phyloP scores from a whole-genome alignment of 2,329 filamentous ascomycete genomes.

The Myriosclerotinia duriaeana region DNA sequence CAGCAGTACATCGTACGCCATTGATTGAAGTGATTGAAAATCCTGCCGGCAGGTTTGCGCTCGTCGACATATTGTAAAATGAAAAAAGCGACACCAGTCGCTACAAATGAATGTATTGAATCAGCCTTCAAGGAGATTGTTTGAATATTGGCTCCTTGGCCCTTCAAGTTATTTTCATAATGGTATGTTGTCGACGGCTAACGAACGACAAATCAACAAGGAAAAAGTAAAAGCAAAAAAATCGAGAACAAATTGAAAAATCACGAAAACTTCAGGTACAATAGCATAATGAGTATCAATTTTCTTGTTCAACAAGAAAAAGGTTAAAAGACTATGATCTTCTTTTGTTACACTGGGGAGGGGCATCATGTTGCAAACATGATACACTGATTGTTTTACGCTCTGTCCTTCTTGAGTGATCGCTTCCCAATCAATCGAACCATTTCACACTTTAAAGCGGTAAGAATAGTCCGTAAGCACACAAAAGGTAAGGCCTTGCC shows the following conservation, averaged over 20 bases:
- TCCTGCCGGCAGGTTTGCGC: constrained; percentile 45
- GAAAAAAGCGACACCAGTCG: constrained; percentile 35
- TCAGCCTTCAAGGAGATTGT: constrained; percentile 35
- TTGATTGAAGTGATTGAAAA: constrained; percentile 52
- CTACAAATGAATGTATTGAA: constrained; percentile 32
- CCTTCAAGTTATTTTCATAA: constrained; percentile 33
- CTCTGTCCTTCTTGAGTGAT: constrained; percentile 10
- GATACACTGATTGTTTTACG: constrained; percentile 20
- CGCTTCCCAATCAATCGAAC: constrained; percentile 13
- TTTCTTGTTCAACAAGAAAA: not conserved
- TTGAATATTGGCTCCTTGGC: constrained; percentile 33
- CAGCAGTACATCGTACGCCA: constrained; percentile 55
- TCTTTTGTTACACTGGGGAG: constrained; percentile 16
- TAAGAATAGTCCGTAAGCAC: constrained; percentile 1
- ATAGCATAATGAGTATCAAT: constrained; percentile 5
- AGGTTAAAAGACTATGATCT: constrained; percentile 3
- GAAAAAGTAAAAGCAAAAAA: constrained; percentile 27
- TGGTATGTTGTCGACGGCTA: constrained; percentile 14
- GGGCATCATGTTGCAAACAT: constrained; percentile 21
- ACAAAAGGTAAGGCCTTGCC: constrained; percentile 1
- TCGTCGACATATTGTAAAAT: constrained; percentile 45
- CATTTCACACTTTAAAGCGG: constrained; percentile 14
- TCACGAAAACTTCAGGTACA: not conserved
- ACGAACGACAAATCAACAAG: constrained; percentile 24
- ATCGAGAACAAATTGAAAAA: constrained; percentile 1